Base-by-base conservation (phyloP, 2,329 filamentous ascomycete species). In the Xylariomycetidae sp. region DNA sequence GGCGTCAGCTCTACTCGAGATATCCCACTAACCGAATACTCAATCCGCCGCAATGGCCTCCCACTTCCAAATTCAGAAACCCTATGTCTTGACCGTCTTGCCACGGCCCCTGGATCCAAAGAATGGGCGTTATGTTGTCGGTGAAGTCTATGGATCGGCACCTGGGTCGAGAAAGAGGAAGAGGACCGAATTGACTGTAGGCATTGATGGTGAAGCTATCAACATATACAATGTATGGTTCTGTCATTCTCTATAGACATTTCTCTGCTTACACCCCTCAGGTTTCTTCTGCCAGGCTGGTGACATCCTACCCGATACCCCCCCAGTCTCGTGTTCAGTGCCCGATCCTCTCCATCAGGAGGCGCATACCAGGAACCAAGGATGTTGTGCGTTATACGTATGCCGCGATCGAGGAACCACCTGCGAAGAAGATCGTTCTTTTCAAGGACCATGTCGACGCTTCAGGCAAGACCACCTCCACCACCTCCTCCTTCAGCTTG, bases 301-400 rank as follows among this genome's bases (percentile, higher is more conserved):
- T 82, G 47, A 82, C 78, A 6, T 82, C 79, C 2, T 82, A 82
- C 53, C 77, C 79, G 15, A 72, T 83, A 40, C 74, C 79, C 16
- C 80, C 79, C 2, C 76, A 81, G 54, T 72, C 79, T 33, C 69
- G 67, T 32, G 80, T 83, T 53, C 76, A 76, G 34, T 82, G 78
- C 56, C 58, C 77, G 7, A 72, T 77, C 14, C 71, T 67, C 54
- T 82, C 79, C 12, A 55, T 80, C 26, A 67, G 75, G 44, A 63
- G 69, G 41, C 68, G 74, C 46, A 63, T 63, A 28, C 56, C 67
- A 9, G 64, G 64, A 15, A 63, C 59, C 34, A 67, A 59, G 42
- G 67, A 70, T 38, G 60, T 74, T 19, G 64, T 69, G 25, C 69
- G 79, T 45, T 77, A 77, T 49, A 82, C 79, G 3, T 82, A 81